phyloP scores from a whole-genome alignment of 805 yeast genomes.

The Maudiozyma barnettii region DNA sequence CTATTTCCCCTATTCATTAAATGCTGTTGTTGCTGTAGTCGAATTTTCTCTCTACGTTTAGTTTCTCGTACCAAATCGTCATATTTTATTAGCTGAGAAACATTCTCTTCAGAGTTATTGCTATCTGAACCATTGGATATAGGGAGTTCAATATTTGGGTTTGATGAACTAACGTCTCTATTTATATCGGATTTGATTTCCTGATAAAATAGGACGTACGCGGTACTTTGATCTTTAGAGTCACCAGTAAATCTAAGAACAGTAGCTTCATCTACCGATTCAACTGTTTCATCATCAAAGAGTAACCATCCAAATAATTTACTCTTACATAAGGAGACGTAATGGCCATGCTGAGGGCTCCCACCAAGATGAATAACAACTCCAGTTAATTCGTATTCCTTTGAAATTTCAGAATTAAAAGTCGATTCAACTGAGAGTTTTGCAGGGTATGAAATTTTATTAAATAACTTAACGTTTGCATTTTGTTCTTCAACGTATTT shows the following conservation, averaged over 20 bases:
- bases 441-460: slow-evolving; percentile 73
- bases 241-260: slow-evolving; percentile 85
- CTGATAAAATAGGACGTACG: slow-evolving; percentile 79
- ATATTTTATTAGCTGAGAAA: slow-evolving; percentile 15
- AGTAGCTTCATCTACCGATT: slow-evolving; percentile 70
- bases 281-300: slow-evolving; percentile 94
- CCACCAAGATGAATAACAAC: slow-evolving; percentile 94
- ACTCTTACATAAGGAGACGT: slow-evolving; percentile 77
- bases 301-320: slow-evolving; percentile 76
- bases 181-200: slow-evolving; percentile 33
- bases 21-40: background rate
- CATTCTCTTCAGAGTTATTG: slow-evolving; percentile 11
- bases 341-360: slow-evolving; percentile 97
- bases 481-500: slow-evolving; percentile 79
- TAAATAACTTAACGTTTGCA: slow-evolving; percentile 76
- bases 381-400: slow-evolving; percentile 70
- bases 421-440: slow-evolving; percentile 53
- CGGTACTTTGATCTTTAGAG: slow-evolving; percentile 79
- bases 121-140: background rate
- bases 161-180: background rate
- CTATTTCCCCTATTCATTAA: background rate
- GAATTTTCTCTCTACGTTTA: background rate
- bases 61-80: slow-evolving; percentile 17
- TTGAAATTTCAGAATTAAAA: slow-evolving; percentile 34
- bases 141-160: no score